Evolutionary conservation across 805 yeast genomes (phyloP).

Genomic region (Monosporozyma yasuniensis): DNA sequence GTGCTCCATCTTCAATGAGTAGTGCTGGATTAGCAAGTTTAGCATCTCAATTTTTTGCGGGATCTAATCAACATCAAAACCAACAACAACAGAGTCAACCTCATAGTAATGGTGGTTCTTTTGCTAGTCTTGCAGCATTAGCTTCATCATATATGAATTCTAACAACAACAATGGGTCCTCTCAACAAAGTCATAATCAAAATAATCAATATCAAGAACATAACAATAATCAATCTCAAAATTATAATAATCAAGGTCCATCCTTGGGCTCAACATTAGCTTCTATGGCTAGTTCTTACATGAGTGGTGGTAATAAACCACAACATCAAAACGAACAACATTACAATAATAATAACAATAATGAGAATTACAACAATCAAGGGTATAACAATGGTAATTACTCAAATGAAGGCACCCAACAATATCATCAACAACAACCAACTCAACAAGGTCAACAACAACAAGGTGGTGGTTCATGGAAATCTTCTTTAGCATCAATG

Average conservation of each 20-base stretch:
- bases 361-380: not conserved
- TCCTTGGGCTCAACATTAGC: constrained; percentile 12
- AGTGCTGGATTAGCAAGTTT: constrained; percentile 17
- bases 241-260: constrained; percentile 2
- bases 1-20: constrained; percentile 11
- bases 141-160: constrained; percentile 12
- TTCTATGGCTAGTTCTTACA: constrained; percentile 15
- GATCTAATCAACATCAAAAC: constrained; percentile 8
- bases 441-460: constrained; percentile 1
- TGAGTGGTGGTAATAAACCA: constrained; percentile 6
- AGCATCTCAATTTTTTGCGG: constrained; percentile 22
- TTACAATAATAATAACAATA: not conserved
- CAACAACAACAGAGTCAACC: not conserved
- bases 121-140: constrained; percentile 15
- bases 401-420: not conserved
- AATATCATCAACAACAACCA: constrained; percentile 3
- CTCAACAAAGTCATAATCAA: not conserved
- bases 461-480: constrained; percentile 1
- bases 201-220: not conserved
- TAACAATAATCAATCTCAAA: not conserved
- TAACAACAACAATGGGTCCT: not conserved
- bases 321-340: not conserved
- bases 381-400: not conserved
- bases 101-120: constrained; percentile 10
- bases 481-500: constrained; percentile 1